Conservation (phyloP, 2,329 filamentous ascomycete species). For the Stemphylium vesicarium region DNA sequence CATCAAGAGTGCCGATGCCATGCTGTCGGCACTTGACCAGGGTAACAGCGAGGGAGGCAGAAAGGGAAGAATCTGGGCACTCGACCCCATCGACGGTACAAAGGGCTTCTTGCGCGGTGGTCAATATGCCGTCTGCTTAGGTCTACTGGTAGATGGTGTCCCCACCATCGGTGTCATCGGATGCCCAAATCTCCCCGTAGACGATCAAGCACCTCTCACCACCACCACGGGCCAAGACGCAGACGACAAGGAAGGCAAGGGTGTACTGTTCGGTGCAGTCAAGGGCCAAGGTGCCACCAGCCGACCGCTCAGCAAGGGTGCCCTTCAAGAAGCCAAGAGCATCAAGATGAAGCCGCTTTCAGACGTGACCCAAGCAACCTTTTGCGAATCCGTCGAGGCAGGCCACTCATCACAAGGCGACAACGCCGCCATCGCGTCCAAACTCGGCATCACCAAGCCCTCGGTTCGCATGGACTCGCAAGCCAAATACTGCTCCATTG, state of each 20-base stretch:
- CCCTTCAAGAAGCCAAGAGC: conserved; percentile 61
- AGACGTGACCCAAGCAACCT: conserved; percentile 80
- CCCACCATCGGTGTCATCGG: conserved; percentile 94
- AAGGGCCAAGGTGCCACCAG: conserved; percentile 80
- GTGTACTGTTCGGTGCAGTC: conserved; percentile 88
- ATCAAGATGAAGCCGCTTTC: conserved; percentile 82
- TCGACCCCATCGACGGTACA: conserved; percentile 97
- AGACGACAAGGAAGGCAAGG: conserved; percentile 75
- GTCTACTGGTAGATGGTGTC: conserved; percentile 87
- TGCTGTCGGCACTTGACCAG: conserved; percentile 65
- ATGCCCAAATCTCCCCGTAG: conserved; percentile 91
- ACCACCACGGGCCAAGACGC: conserved; percentile 76
- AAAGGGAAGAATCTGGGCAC: conserved; percentile 86
- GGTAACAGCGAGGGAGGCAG: conserved; percentile 73
- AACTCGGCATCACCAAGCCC: conserved; percentile 85
- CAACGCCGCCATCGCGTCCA: conserved; percentile 81
- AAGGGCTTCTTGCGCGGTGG: conserved; percentile 96
- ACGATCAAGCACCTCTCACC: conserved; percentile 75
- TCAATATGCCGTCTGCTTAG: conserved; percentile 95
- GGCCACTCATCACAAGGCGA: conserved; percentile 90
- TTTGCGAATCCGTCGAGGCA: conserved; percentile 96
- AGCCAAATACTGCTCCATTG: conserved; percentile 96
- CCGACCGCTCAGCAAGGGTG: conserved; percentile 68
- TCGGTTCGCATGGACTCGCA: conserved; percentile 97
- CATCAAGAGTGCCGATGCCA: conserved; percentile 68